Conservation (phyloP, 1,284 basidiomycete genomes). For the Leccinum angustisporum region DNA sequence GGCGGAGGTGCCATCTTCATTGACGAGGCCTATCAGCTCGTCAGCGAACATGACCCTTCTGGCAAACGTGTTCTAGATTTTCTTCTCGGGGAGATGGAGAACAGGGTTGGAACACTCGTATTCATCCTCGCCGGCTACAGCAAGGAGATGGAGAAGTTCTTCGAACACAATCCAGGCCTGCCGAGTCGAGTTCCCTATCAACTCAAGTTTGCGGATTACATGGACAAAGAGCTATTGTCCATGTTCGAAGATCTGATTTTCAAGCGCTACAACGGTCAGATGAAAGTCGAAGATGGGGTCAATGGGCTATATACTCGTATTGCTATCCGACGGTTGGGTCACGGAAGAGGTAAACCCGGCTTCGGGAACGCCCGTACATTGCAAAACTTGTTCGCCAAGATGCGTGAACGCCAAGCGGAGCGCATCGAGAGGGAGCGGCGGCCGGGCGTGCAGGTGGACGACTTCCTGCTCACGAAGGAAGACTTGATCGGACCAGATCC, state of each 20-base stretch:
- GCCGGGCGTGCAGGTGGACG: slow-evolving; percentile 10
- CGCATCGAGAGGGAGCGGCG: slow-evolving; percentile 16
- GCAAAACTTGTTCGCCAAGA: slow-evolving; percentile 45
- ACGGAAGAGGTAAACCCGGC: slow-evolving; percentile 50
- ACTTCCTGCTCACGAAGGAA: slow-evolving; percentile 21
- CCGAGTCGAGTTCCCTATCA: slow-evolving; percentile 60
- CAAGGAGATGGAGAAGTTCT: slow-evolving; percentile 72
- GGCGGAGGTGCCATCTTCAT: slow-evolving; percentile 67
- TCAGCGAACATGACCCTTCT: slow-evolving; percentile 42
- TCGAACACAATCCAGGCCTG: slow-evolving; percentile 69
- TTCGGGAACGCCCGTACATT: slow-evolving; percentile 68
- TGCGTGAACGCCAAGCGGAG: slow-evolving; percentile 45
- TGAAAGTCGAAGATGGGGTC: slow-evolving; percentile 56
- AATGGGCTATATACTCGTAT: slow-evolving; percentile 58
- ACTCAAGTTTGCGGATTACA: slow-evolving; percentile 63
- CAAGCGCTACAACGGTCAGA: slow-evolving; percentile 46
- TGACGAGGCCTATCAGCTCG: slow-evolving; percentile 69
- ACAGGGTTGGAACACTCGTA: slow-evolving; percentile 59
- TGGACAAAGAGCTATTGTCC: slow-evolving; percentile 48
- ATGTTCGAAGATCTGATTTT: slow-evolving; percentile 52
- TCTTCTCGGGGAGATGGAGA: slow-evolving; percentile 71
- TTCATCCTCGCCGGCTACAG: slow-evolving; percentile 70
- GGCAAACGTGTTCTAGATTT: slow-evolving; percentile 63
- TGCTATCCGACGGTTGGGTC: slow-evolving; percentile 49
- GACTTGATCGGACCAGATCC: slow-evolving; percentile 62